Evolutionary conservation across 495 filamentous ascomycete genomes (phyloP).

Genomic region (Neurospora sp.): DNA sequence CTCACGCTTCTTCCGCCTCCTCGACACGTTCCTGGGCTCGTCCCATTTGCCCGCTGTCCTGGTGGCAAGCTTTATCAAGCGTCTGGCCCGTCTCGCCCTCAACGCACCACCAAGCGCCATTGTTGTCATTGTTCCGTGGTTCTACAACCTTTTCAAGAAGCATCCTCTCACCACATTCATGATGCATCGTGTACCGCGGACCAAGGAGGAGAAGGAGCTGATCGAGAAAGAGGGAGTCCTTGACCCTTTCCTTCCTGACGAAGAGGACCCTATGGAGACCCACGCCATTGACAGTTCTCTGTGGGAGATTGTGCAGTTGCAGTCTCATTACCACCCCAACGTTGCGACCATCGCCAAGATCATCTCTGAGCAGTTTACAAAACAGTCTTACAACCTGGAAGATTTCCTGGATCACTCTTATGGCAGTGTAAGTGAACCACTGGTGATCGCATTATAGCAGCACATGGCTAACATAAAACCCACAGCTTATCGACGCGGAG

Average conservation of each 20-base stretch:
- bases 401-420: constrained; percentile 97
- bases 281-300: constrained; percentile 81
- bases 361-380: constrained; percentile 94
- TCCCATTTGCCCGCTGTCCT: constrained; percentile 85
- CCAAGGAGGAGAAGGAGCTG: constrained; percentile 41
- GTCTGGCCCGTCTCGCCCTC: constrained; percentile 68
- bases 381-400: constrained; percentile 82
- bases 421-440: constrained; percentile 52
- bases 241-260: constrained; percentile 68
- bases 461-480: constrained; percentile 16
- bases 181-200: constrained; percentile 69
- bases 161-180: constrained; percentile 91
- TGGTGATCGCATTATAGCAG: background rate
- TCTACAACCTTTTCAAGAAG: constrained; percentile 87
- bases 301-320: constrained; percentile 87
- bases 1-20: constrained; percentile 81
- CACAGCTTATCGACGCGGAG: constrained; percentile 69
- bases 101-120: constrained; percentile 80
- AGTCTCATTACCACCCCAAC: constrained; percentile 94
- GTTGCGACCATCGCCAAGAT: constrained; percentile 91
- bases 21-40: constrained; percentile 86
- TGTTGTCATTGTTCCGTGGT: constrained; percentile 79
- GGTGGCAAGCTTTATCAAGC: constrained; percentile 93
- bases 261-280: constrained; percentile 77
- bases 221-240: constrained; percentile 57